Base-by-base conservation (phyloP, 2,329 filamentous ascomycete genomes). In the Xylaria sp. region DNA sequence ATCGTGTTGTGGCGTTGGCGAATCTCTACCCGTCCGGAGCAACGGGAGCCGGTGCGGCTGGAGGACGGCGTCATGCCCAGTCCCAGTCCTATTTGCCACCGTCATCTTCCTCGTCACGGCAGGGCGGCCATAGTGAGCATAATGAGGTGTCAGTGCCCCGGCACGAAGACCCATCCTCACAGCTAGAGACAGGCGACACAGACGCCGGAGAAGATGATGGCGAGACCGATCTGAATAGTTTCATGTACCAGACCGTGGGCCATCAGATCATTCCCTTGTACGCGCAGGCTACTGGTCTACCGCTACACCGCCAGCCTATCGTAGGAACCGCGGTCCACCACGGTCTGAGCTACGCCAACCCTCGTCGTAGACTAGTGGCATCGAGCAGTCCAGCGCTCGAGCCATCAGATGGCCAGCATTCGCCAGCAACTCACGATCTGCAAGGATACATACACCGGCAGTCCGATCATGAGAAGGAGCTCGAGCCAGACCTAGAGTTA, bases 181-280 rank as follows among this genome's bases (percentile, higher is more conserved):
- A 32, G 55, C 32, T 50, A 56, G 64, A 53, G 51, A 50, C 50
- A 19, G 54, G 56, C 34, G 59, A 68, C 56, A 11, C n/a, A 39
- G 27, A 78, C 30, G 69, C 12, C 39, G 53, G 5, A 14, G 34
- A 55, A 45, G 55, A 21, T 68, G 64, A 36, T 69, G 72, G 5
- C 61, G 79, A 78, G 61, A 67, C 68, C 21, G 93, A 98, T 79
- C 86, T 97, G 74, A 93, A 99, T 81, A 98, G 94, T 82, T 98
- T 96, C 89, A 99, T 99, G 96, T 99, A 98, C 84, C 96, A 99
- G 84, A 99, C 96, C 2, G 93, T 98, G 68, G 96, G 96, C 12
- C 93, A 98, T 80, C 86, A 89, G 66, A 84, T 98, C 19, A 91
- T 98, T 65, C 93, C 94, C 2, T 86, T 97, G 17, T 98, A 98